Evolutionary conservation across 805 yeast genomes (phyloP).

Genomic region (Sugiyamaella americana): DNA sequence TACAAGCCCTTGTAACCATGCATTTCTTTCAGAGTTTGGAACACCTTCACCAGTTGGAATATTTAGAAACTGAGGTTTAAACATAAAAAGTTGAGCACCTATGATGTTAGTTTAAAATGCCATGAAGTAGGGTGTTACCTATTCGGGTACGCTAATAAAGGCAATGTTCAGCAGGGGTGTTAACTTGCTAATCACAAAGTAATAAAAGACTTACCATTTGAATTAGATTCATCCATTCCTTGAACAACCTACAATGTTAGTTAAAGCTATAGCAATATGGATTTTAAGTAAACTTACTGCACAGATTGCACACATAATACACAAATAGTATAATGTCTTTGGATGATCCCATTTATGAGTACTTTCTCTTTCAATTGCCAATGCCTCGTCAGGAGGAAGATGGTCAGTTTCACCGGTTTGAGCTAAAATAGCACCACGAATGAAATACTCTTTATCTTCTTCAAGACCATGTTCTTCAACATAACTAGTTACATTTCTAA

Average conservation of each 20-base stretch:
- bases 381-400: slow-evolving; percentile 32
- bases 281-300: too few species aligned
- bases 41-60: slow-evolving; percentile 1
- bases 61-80: slow-evolving; percentile 18
- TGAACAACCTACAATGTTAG: too few species aligned
- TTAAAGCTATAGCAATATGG: too few species aligned
- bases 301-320: slow-evolving; percentile 58
- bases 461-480: slow-evolving; percentile 26
- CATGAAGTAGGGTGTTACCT: too few species aligned
- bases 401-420: slow-evolving; percentile 40
- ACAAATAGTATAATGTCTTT: slow-evolving; percentile 38
- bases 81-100: slow-evolving; percentile 50
- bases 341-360: slow-evolving; percentile 44
- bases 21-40: slow-evolving; percentile 7
- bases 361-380: slow-evolving; percentile 39
- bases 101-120: too few species aligned
- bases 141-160: too few species aligned
- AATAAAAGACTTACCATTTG: too few species aligned
- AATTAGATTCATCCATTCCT: slow-evolving; percentile 70
- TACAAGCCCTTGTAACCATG: slow-evolving; percentile 51
- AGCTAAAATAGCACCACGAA: slow-evolving; percentile 53
- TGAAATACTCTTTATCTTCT: slow-evolving; percentile 25
- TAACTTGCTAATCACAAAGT: too few species aligned
- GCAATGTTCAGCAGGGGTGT: too few species aligned
- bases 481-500: slow-evolving; percentile 19